phyloP scores from a whole-genome alignment of 495 filamentous ascomycete species.

The Parachaetomium inaequale region DNA sequence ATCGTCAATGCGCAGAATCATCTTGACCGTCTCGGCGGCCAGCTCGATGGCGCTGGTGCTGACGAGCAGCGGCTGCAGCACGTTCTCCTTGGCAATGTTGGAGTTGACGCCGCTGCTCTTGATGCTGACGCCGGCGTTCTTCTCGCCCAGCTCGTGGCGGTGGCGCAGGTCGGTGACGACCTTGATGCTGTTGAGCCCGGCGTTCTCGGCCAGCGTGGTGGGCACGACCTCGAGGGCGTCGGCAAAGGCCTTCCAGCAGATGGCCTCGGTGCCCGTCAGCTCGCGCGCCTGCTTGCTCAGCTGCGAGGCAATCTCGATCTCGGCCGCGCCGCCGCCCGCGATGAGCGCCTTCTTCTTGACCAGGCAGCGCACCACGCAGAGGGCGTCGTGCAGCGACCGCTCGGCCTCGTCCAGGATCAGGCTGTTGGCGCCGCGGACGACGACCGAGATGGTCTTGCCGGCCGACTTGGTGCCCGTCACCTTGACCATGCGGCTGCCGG shows the following conservation, averaged over 20 bases:
- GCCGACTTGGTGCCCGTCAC: conserved; percentile 80
- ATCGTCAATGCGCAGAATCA: conserved; percentile 96
- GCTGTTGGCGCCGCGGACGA: conserved; percentile 88
- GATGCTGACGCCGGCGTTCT: conserved; percentile 95
- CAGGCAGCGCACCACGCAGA: conserved; percentile 94
- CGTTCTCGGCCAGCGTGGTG: conserved; percentile 95
- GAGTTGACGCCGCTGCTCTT: conserved; percentile 93
- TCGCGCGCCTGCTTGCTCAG: conserved; percentile 76
- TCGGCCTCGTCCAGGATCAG: conserved; percentile 96
- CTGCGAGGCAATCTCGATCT: conserved; percentile 86
- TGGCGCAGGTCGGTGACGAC: conserved; percentile 97
- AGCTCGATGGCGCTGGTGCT: conserved; percentile 96
- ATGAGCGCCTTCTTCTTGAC: conserved; percentile 99
- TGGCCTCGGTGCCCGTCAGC: conserved; percentile 84
- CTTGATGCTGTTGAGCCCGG: conserved; percentile 94
- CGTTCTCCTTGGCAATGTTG: conserved; percentile 94
- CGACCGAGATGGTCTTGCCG: conserved; percentile 87
- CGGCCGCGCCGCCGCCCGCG: conserved; percentile 91
- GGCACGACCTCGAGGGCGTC: conserved; percentile 97
- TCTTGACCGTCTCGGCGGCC: conserved; percentile 96
- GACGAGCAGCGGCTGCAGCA: conserved; percentile 91
- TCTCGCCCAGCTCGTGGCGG: conserved; percentile 88
- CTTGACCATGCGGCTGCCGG: conserved; percentile 88
- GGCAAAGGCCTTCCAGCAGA: conserved; percentile 98
- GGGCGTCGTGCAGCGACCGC: conserved; percentile 90